Conservation (phyloP, 257 asterid species). For the Solanum pennellii region DNA sequence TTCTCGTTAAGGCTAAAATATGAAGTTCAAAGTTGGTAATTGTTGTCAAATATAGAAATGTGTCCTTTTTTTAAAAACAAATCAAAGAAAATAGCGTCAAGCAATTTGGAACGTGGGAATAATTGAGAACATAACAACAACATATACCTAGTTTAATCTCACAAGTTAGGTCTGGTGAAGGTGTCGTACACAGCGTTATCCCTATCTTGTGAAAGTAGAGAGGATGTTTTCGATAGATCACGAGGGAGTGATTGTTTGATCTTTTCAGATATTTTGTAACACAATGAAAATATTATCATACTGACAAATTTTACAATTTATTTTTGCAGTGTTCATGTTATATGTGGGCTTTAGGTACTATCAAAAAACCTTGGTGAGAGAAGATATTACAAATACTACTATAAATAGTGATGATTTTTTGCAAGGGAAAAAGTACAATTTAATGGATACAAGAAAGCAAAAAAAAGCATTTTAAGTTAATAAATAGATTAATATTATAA, state of each 20-base stretch:
- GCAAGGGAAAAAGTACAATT: slow-evolving; percentile 11
- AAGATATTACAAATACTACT: slow-evolving; percentile 1
- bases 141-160: background rate
- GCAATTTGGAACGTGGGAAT: background rate
- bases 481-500: background rate
- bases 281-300: background rate
- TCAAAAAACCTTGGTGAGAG: slow-evolving; percentile 32
- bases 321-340: slow-evolving; percentile 68
- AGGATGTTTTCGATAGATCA: background rate
- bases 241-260: background rate
- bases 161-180: background rate
- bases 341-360: slow-evolving; percentile 75
- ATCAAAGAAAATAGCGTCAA: background rate
- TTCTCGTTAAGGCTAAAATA: background rate
- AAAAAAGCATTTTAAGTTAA: slow-evolving; percentile 31
- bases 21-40: background rate
- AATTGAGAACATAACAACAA: background rate
- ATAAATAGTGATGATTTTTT: background rate
- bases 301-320: background rate
- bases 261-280: background rate
- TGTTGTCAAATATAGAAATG: background rate
- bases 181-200: fast-evolving
- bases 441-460: slow-evolving; percentile 20
- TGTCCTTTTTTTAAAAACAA: background rate
- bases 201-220: background rate